These are phyloP conservation scores for Gossypium anomalum DNA, from an alignment of 345 rosid species.

Conservation along the genomic window DNA sequence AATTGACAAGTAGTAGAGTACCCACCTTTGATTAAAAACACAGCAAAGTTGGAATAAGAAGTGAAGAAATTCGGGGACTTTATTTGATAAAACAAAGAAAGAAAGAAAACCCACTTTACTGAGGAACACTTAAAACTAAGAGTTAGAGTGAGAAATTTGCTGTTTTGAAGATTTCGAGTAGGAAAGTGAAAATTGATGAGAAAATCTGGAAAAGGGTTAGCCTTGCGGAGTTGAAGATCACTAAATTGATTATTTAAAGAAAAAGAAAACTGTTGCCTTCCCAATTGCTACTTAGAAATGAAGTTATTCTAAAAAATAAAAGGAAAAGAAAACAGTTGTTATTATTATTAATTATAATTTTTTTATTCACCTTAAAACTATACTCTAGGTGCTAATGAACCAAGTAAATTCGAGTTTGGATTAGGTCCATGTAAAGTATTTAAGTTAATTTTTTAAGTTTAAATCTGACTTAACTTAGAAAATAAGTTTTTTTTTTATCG, in stretches of 20 bases:
- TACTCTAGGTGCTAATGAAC: too few relatives aligned
- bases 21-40: slow-evolving; percentile 2
- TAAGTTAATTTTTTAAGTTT: too few relatives aligned
- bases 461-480: too few relatives aligned
- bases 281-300: neutral
- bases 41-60: neutral
- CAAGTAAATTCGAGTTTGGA: too few relatives aligned
- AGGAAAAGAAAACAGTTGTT: neutral
- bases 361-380: too few relatives aligned
- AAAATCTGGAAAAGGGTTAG: too few relatives aligned
- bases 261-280: neutral
- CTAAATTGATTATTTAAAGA: neutral
- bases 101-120: neutral
- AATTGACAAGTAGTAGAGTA: neutral
- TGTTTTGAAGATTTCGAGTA: neutral
- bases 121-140: neutral
- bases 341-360: neutral
- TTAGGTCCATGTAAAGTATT: rapidly evolving
- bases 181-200: neutral
- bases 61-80: neutral
- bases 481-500: too few relatives aligned
- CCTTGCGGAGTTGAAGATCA: too few relatives aligned
- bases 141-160: neutral
- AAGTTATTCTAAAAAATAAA: neutral
- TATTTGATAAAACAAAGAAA: neutral